These are phyloP conservation scores for Skeletonema tropicum DNA, from an alignment of 108 stramenopile genomes.

Conservation along the genomic window DNA sequence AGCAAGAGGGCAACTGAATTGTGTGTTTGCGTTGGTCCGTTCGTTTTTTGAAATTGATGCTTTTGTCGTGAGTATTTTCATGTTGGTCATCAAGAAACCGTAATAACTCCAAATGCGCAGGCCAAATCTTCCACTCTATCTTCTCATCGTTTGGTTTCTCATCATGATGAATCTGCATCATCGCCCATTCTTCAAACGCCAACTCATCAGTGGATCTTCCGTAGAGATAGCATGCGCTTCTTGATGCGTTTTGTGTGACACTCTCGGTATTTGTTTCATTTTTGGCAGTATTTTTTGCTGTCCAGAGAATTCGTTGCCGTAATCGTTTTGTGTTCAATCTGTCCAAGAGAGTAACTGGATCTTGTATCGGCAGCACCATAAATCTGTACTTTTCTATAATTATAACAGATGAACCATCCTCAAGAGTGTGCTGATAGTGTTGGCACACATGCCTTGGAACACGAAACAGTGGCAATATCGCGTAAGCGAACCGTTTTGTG, in stretches of 20 bases:
- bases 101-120: slow-evolving; percentile 49
- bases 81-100: slow-evolving; percentile 22
- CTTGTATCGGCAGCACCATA: slow-evolving; percentile 66
- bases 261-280: slow-evolving; percentile 5
- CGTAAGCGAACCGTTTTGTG: slow-evolving; percentile 49
- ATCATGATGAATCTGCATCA: slow-evolving; percentile 32
- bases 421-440: slow-evolving; percentile 27
- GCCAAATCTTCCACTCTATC: slow-evolving; percentile 21
- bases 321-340: slow-evolving; percentile 76
- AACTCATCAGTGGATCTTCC: slow-evolving; percentile 48
- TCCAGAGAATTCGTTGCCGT: slow-evolving; percentile 28
- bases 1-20: slow-evolving; percentile 29
- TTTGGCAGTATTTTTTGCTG: not conserved
- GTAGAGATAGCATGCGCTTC: slow-evolving; percentile 22
- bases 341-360: slow-evolving; percentile 66
- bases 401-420: slow-evolving; percentile 9
- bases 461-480: slow-evolving; percentile 63
- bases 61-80: not conserved
- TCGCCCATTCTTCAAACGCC: slow-evolving; percentile 45
- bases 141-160: not conserved
- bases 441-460: slow-evolving; percentile 35
- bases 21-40: not conserved
- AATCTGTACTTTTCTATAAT: slow-evolving; percentile 54
- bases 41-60: not conserved
- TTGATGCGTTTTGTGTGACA: slow-evolving; percentile 4